phyloP scores from a whole-genome alignment of 2,329 filamentous ascomycete species.

The Emmonsiellopsis sp. region DNA sequence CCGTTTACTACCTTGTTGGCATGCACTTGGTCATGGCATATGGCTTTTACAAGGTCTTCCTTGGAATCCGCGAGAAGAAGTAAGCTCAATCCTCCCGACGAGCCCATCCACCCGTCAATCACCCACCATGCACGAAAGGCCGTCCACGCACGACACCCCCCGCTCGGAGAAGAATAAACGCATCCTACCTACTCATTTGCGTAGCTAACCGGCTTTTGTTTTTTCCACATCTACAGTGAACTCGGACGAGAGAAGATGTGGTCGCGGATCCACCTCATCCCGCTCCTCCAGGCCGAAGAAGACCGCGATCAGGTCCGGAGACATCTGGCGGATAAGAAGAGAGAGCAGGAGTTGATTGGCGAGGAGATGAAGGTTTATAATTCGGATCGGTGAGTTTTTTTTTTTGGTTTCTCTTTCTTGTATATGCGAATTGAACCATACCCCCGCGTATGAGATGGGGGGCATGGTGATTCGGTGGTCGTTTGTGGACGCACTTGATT shows the following conservation, averaged over 20 bases:
- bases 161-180: too few species aligned
- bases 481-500: conserved; percentile 4
- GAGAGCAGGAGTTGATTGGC: conserved; percentile 85
- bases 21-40: conserved; percentile 74
- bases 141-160: too few species aligned
- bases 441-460: not conserved
- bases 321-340: conserved; percentile 73
- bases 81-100: conserved; percentile 39
- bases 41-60: conserved; percentile 78
- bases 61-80: conserved; percentile 86
- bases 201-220: not conserved
- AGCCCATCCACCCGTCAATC: too few species aligned
- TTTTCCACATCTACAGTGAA: conserved; percentile 55
- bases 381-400: conserved; percentile 62
- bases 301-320: conserved; percentile 89
- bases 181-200: too few species aligned
- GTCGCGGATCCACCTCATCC: conserved; percentile 90
- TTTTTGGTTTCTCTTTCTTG: not conserved
- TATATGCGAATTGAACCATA: not conserved
- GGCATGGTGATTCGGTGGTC: conserved; percentile 5
- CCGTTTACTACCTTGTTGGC: conserved; percentile 66
- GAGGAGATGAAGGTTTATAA: conserved; percentile 79
- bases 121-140: too few species aligned
- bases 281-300: conserved; percentile 89
- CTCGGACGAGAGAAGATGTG: conserved; percentile 96